phyloP scores from a whole-genome alignment of 202 grass and related monocot species.

The Schoenoplectus triqueter region DNA sequence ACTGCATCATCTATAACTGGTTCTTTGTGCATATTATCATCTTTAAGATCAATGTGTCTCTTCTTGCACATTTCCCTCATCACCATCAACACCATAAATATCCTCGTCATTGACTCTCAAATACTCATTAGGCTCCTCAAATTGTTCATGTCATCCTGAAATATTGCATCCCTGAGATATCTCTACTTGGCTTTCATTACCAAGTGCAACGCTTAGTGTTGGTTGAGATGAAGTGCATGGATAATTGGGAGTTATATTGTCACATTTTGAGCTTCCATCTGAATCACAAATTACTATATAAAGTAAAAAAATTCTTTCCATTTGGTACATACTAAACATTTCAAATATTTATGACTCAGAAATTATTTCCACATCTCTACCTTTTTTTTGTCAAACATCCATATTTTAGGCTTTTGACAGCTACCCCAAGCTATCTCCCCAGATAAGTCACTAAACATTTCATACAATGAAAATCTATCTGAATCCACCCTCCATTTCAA shows the following conservation, averaged over 20 bases:
- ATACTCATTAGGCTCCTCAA: neutral
- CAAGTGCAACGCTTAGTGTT: neutral
- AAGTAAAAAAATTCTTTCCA: neutral
- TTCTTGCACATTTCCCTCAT: neutral
- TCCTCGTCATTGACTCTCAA: neutral
- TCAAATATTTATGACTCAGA: neutral
- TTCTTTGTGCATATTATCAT: neutral
- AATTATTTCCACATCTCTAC: too few species aligned
- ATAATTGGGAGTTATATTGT: neutral
- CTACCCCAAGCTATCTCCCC: too few species aligned
- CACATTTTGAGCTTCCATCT: neutral
- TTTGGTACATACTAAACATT: neutral
- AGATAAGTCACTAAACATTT: too few species aligned
- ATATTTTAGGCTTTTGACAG: too few species aligned
- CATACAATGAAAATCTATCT: too few species aligned
- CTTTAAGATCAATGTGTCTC: neutral
- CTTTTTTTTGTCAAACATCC: too few species aligned
- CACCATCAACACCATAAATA: neutral
- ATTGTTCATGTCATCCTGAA: neutral
- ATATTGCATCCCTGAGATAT: neutral
- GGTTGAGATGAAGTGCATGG: neutral
- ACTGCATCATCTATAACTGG: neutral
- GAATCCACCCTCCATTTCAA: too few species aligned
- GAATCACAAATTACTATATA: neutral
- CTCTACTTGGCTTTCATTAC: neutral